Evolutionary conservation across 2,329 filamentous ascomycete genomes (phyloP).

Genomic region (Alternaria incomplexa): DNA sequence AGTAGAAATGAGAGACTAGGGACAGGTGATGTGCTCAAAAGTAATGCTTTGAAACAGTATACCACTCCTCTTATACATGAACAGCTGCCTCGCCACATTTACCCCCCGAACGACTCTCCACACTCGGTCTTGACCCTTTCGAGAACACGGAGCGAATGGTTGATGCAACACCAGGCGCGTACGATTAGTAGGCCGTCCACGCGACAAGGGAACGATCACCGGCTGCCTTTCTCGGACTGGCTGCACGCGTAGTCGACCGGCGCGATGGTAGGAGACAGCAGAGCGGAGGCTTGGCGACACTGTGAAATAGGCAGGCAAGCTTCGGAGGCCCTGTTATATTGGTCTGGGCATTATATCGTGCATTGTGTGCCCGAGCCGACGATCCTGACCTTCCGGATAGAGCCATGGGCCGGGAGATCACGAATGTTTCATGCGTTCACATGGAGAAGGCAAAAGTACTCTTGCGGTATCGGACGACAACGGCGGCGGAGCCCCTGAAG

Average conservation of each 20-base stretch:
- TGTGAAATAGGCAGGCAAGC: slow-evolving; percentile 27
- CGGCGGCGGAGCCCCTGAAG: not conserved
- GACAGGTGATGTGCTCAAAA: slow-evolving; percentile 11
- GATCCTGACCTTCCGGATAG: slow-evolving; percentile 23
- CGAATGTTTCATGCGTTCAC: slow-evolving; percentile 5
- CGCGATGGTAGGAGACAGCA: slow-evolving; percentile 8
- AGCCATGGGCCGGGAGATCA: slow-evolving; percentile 11
- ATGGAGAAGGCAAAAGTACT: slow-evolving; percentile 1
- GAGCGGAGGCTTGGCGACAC: slow-evolving; percentile 20
- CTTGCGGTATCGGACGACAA: not conserved
- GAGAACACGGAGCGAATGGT: not conserved
- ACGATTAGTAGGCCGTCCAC: slow-evolving; percentile 7
- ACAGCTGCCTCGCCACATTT: not conserved
- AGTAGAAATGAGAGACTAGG: slow-evolving; percentile 19
- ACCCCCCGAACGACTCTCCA: not conserved
- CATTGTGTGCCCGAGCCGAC: slow-evolving; percentile 7
- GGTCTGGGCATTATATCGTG: slow-evolving; percentile 24
- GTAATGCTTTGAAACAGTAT: not conserved
- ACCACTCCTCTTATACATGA: slow-evolving; percentile 19
- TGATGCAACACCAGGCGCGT: slow-evolving; percentile 5
- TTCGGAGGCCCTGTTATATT: slow-evolving; percentile 7
- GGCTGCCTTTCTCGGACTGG: slow-evolving; percentile 19
- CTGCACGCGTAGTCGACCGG: slow-evolving; percentile 7
- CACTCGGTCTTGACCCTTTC: not conserved
- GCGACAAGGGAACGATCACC: slow-evolving; percentile 9